A percentile compares a stretch with the other conserved stretches of the same genome.
Conservation (phyloP, 2,329 filamentous ascomycete species). For the Seiridium unicorne region DNA sequence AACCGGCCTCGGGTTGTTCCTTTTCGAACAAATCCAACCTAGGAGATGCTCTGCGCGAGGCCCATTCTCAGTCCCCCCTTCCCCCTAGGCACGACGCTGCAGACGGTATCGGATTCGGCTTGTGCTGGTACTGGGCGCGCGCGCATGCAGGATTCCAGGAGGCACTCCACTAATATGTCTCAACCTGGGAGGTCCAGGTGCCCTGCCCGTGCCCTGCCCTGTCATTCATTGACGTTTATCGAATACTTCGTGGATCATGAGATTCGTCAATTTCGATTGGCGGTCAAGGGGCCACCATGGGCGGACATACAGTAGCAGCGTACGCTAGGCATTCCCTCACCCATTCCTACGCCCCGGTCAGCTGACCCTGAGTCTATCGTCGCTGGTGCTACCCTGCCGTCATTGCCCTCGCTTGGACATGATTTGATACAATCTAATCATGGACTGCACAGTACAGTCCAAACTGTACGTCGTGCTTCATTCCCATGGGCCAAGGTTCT, state of each 20-base stretch:
- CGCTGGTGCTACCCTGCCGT: background rate
- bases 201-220: background rate
- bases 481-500: background rate
- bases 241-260: background rate
- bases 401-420: conserved; percentile 1
- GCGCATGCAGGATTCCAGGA: conserved; percentile 8
- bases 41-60: background rate
- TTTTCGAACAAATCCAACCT: background rate
- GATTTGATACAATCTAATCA: background rate
- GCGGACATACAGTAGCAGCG: background rate
- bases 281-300: background rate
- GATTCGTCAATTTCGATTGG: background rate
- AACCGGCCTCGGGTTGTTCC: background rate
- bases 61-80: background rate
- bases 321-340: background rate
- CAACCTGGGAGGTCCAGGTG: conserved; percentile 7
- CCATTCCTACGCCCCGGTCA: background rate
- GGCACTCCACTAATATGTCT: conserved; percentile 8
- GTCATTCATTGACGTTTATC: background rate
- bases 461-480: background rate
- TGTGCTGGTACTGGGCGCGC: background rate
- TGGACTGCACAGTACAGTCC: background rate
- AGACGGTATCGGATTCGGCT: background rate
- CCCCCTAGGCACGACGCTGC: background rate
- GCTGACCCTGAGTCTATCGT: background rate